Evolutionary conservation across 2,329 filamentous ascomycete species (phyloP), one percentile per base, ranked within the genome.

Genomic region (Alternaria burnsii): DNA sequence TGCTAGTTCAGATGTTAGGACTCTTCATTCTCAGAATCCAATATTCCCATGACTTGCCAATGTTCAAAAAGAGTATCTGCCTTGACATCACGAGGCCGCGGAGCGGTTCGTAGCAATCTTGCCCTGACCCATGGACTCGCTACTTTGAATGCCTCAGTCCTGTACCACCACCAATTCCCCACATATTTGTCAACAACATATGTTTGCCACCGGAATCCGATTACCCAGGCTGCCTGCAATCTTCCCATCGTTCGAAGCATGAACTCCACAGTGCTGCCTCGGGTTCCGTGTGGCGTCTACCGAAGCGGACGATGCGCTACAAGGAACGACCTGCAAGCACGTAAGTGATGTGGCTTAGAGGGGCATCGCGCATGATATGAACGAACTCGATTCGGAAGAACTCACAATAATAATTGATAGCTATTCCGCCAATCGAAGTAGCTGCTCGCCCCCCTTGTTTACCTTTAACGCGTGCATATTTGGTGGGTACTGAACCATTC

Each of bases 151-250:
- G 66, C 67, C 64, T 67, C 62, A 62, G 59, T 57, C 59, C 44
- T 55, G 54, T 61, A 54, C 57, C 50, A 60, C 60, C 59, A 56
- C 54, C 42, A 43, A 55, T 32, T 28, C 42, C 38, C 48, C 55
- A 43, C 28, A 42, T 59, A 71, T 75, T 72, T 72, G 72, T 69
- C 70, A 72, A 46, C 61, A 40, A 58, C 36, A 47, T 58, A 57
- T 62, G 59, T 30, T 55, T 56, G 24, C 24, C 36, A 42, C 38
- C 55, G 50, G 44, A 44, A 61, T 36, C 47, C 36, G 36, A 53
- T 30, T 20, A 53, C 54, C 57, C 46, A 54, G 34, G 52, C 52
- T 48, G 55, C 54, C 61, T 65, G 55, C 53, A 51, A 55, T 63
- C 52, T 52, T 51, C 46, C 56, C 26, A 18, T 18, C 20, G 12